These are phyloP conservation scores for Artomyces pyxidatus DNA, from an alignment of 768 basidiomycete genomes.

Conservation along the genomic window DNA sequence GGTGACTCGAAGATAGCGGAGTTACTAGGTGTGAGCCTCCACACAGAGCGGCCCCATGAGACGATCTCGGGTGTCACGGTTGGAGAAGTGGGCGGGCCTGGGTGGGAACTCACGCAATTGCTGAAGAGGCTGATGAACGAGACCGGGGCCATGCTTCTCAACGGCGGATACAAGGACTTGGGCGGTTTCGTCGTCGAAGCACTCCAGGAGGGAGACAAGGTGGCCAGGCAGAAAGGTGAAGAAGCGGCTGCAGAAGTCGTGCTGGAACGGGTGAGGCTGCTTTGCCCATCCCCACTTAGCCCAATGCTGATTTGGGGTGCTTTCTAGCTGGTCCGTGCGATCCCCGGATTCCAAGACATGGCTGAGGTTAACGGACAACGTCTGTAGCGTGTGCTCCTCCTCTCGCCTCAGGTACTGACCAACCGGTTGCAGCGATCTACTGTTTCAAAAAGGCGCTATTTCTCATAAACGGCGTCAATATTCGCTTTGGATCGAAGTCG, in stretches of 20 bases:
- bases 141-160: slow-evolving; percentile 59
- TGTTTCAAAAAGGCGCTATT: slow-evolving; percentile 89
- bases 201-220: slow-evolving; percentile 44
- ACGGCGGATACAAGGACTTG: slow-evolving; percentile 56
- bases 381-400: slow-evolving; percentile 26
- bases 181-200: slow-evolving; percentile 70
- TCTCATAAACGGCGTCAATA: slow-evolving; percentile 58
- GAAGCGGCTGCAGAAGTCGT: slow-evolving; percentile 45
- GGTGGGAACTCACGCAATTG: slow-evolving; percentile 65
- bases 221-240: slow-evolving; percentile 20
- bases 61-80: slow-evolving; percentile 61
- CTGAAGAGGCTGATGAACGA: slow-evolving; percentile 58
- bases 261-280: slow-evolving; percentile 48
- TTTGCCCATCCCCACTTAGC: neutral
- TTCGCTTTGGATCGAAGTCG: slow-evolving; percentile 54
- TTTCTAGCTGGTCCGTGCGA: slow-evolving; percentile 59
- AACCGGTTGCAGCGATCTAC: slow-evolving; percentile 52
- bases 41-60: slow-evolving; percentile 64
- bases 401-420: neutral
- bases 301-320: slow-evolving; percentile 14
- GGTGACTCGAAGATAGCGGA: slow-evolving; percentile 55
- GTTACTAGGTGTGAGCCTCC: slow-evolving; percentile 60
- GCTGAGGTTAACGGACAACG: slow-evolving; percentile 53
- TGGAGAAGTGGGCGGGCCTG: slow-evolving; percentile 67
- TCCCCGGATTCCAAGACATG: slow-evolving; percentile 83